Percentiles rank a stretch among this genome's conserved stretches.
These are phyloP conservation scores for Coniferiporia sulphurascens DNA, from an alignment of 1,284 basidiomycete genomes.

Conservation along the genomic window DNA sequence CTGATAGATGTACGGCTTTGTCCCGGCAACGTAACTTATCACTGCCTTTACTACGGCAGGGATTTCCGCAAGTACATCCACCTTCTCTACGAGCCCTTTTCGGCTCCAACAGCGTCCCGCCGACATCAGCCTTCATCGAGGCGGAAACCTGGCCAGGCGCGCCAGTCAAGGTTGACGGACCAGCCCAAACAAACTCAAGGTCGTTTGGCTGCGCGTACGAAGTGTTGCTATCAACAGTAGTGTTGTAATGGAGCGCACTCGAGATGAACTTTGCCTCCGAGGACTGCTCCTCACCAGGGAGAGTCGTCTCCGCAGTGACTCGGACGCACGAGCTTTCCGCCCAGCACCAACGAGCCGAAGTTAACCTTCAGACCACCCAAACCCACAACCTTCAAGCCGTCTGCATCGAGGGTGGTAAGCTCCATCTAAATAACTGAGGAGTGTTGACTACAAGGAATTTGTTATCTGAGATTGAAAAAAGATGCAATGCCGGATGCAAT, in stretches of 20 bases:
- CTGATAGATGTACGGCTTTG: constrained; percentile 93
- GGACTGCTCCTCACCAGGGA: constrained; percentile 51
- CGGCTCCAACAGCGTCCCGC: constrained; percentile 41
- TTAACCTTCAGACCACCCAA: constrained; percentile 82
- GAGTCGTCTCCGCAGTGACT: constrained; percentile 71
- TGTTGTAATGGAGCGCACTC: constrained; percentile 62
- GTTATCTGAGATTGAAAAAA: no score
- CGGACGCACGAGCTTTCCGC: constrained; percentile 67
- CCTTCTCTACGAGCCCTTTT: constrained; percentile 93
- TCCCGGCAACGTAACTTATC: constrained; percentile 86
- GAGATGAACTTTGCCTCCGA: constrained; percentile 52
- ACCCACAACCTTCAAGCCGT: constrained; percentile 70
- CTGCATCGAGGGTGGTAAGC: constrained; percentile 78
- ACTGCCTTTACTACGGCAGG: constrained; percentile 87
- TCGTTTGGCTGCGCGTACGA: constrained; percentile 75
- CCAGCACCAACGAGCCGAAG: constrained; percentile 79
- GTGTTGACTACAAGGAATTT: no score
- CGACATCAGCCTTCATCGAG: constrained; percentile 54
- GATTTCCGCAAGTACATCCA: constrained; percentile 95
- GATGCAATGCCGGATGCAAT: no score
- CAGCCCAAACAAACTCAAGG: constrained; percentile 79
- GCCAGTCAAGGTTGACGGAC: constrained; percentile 50
- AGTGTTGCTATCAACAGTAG: constrained; percentile 66
- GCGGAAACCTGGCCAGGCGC: constrained; percentile 54
- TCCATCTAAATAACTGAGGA: constrained; percentile 94